Evolutionary conservation across 257 asterid species (phyloP).

Genomic region (Scutellaria galericulata): DNA sequence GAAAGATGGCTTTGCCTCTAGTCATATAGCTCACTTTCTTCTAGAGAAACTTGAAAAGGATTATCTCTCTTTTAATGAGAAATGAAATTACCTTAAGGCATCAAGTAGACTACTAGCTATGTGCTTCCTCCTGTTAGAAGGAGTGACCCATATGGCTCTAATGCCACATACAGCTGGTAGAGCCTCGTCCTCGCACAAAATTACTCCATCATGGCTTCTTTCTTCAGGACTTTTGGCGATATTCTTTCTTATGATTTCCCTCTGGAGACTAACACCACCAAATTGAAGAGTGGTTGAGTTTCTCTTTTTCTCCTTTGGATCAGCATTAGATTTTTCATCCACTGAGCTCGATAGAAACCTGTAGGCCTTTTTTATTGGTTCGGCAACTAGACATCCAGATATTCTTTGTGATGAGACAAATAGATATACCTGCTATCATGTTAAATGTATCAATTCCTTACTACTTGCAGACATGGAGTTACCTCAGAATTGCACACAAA

Average conservation of each 20-base stretch:
- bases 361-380: constrained; percentile 67
- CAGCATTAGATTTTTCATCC: constrained; percentile 11
- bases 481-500: neutral
- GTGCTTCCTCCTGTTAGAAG: constrained; percentile 76
- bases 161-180: constrained; percentile 76
- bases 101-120: constrained; percentile 73
- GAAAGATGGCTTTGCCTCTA: too few species aligned
- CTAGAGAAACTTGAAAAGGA: neutral
- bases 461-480: neutral
- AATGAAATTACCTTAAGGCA: constrained; percentile 64
- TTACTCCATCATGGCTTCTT: constrained; percentile 48
- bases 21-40: too few species aligned
- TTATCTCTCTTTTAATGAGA: neutral
- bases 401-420: constrained; percentile 67
- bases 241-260: constrained; percentile 63
- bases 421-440: constrained; percentile 63
- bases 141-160: constrained; percentile 92
- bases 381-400: constrained; percentile 71
- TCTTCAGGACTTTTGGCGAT: constrained; percentile 40
- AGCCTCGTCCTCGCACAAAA: constrained; percentile 56
- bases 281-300: constrained; percentile 58
- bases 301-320: constrained; percentile 42
- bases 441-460: constrained; percentile 24
- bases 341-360: constrained; percentile 48
- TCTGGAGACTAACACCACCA: constrained; percentile 68